Percentiles rank a stretch among this genome's conserved stretches.
phyloP scores from a whole-genome alignment of 257 asterid species.

The Salvia miltiorrhiza region DNA sequence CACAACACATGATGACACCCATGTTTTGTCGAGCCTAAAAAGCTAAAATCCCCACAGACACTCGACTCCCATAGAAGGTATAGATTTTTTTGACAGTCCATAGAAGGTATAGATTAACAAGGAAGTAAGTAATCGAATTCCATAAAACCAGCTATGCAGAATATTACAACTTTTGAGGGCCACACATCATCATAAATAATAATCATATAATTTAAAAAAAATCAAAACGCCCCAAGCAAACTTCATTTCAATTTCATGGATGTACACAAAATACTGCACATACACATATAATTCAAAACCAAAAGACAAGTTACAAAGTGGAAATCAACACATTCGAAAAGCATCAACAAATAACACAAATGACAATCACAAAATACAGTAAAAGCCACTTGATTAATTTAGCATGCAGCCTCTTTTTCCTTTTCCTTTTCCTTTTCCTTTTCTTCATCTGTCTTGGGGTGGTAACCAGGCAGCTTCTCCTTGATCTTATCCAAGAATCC shows the following conservation, averaged over 20 bases:
- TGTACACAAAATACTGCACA: conserved; percentile 13
- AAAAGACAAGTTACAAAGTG: conserved; percentile 5
- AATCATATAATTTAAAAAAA: not conserved
- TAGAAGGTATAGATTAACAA: conserved; percentile 8
- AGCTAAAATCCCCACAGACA: too few species aligned
- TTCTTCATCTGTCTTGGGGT: conserved; percentile 62
- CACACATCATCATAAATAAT: not conserved
- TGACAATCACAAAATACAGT: conserved; percentile 20
- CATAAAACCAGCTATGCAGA: conserved; percentile 17
- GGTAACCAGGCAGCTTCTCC: conserved; percentile 90
- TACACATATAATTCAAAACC: not conserved
- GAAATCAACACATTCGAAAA: not conserved
- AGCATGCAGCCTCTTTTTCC: conserved; percentile 30
- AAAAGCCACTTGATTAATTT: conserved; percentile 12
- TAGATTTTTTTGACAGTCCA: too few species aligned
- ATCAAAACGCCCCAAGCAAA: conserved; percentile 6
- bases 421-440: conserved; percentile 51
- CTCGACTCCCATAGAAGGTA: too few species aligned
- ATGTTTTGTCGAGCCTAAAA: not conserved
- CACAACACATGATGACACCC: not conserved
- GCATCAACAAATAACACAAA: conserved; percentile 21
- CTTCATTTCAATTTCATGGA: conserved; percentile 2
- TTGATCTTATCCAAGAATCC: conserved; percentile 87
- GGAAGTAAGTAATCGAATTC: conserved; percentile 23
- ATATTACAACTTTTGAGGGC: conserved; percentile 15